Evolutionary conservation across 768 basidiomycete genomes (phyloP), one percentile per base, ranked within the genome.

Genomic region (Mycena latifolia): DNA sequence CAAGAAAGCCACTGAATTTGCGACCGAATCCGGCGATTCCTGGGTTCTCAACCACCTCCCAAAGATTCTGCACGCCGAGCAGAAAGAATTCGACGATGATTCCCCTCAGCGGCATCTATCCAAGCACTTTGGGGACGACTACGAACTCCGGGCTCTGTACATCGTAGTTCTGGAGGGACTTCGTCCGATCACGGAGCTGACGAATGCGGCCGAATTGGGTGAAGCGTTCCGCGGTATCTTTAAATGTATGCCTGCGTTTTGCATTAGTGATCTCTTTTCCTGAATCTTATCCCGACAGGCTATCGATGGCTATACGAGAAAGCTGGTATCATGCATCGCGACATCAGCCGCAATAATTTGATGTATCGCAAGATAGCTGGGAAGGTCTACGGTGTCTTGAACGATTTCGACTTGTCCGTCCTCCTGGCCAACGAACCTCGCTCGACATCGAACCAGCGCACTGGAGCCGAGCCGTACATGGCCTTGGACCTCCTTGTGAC

Each of bases 131-230:
- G 48, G 29, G 22, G 15, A 45, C 0, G 48, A 43, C 10, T 57
- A 52, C 41, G 63, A 56, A 22, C 28, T 28, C 31, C 63, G 55
- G n/a, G 55, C 24, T 33, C 50, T 64, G 14, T 6, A 55, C 48
- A 14, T 58, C 18, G 31, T 55, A 27, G 54, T 63, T 15, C 61
- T 55, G 37, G 61, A 63, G 35, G 11, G 22, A 35, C 46, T 57
- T 47, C 37, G 10, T 39, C 37, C 37, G 17, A 70, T 70, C 43
- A 74, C 68, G 50, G 76, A 77, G 39, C 72, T 75, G 50, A 54
- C 41, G 45, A 47, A 35, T 25, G 61, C 48, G 28, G 52, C 50
- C 50, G 33, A 57, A 35, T 59, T 63, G 51, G 37, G 46, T 14
- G 35, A 55, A 43, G 61, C 54, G n/a, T 63, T 55, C 22, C 35